phyloP scores from a whole-genome alignment of 2,329 filamentous ascomycete genomes.

The Ascomycota sp. region DNA sequence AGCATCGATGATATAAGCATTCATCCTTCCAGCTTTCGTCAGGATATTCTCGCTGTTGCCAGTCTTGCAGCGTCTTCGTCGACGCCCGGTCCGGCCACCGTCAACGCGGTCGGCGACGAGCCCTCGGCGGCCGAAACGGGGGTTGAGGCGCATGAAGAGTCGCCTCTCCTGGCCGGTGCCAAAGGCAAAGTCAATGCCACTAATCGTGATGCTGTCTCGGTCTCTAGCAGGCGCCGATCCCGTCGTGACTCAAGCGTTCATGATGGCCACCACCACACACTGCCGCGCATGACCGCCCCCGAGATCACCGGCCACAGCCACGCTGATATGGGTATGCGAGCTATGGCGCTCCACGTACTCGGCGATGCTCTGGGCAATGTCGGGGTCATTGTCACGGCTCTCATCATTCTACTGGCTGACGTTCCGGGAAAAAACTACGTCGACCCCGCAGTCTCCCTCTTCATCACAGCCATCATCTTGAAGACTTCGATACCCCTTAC shows the following conservation, averaged over 20 bases:
- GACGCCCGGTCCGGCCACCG: conserved; percentile 30
- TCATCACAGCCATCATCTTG: conserved; percentile 71
- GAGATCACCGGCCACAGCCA: conserved; percentile 58
- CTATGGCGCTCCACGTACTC: conserved; percentile 55
- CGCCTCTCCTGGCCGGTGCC: conserved; percentile 23
- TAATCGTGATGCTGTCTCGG: conserved; percentile 5
- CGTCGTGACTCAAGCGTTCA: conserved; percentile 37
- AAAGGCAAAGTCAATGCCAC: conserved; percentile 9
- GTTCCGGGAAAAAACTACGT: conserved; percentile 71
- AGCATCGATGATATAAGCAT: conserved; percentile 60
- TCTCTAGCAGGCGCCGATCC: conserved; percentile 8
- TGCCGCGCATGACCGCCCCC: conserved; percentile 41
- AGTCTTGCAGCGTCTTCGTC: conserved; percentile 27
- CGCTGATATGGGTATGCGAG: conserved; percentile 87
- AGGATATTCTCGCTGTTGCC: conserved; percentile 85
- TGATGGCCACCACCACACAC: conserved; percentile 58
- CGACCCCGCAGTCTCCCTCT: conserved; percentile 76
- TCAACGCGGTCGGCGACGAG: conserved; percentile 31
- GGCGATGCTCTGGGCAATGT: conserved; percentile 75
- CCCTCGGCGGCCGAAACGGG: conserved; percentile 21
- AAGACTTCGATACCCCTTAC: conserved; percentile 61
- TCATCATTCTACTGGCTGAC: conserved; percentile 79
- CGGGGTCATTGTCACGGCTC: conserved; percentile 62
- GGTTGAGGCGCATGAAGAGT: conserved; percentile 21
- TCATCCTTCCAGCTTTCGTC: conserved; percentile 74